phyloP scores from a whole-genome alignment of 805 yeast species.

The Tetrapisispora arboricola region DNA sequence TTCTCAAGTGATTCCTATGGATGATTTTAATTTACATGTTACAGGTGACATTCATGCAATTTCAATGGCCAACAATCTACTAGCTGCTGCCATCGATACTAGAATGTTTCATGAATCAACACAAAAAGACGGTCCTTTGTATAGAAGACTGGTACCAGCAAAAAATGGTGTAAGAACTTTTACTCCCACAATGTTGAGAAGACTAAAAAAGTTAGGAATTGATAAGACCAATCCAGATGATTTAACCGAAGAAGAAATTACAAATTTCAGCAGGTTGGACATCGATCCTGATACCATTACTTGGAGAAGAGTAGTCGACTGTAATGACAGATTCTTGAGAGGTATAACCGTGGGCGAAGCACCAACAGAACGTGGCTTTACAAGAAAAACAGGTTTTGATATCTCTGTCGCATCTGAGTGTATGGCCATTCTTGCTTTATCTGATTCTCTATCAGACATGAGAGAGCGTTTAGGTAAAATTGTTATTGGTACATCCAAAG shows the following conservation, averaged over 20 bases:
- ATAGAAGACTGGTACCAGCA: constrained; percentile 64
- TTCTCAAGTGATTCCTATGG: constrained; percentile 83
- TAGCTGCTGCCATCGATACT: constrained; percentile 81
- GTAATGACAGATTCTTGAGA: constrained; percentile 71
- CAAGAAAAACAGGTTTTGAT: constrained; percentile 69
- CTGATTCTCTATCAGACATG: constrained; percentile 60
- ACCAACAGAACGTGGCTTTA: constrained; percentile 67
- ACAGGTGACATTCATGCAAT: constrained; percentile 84
- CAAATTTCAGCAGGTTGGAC: constrained; percentile 56
- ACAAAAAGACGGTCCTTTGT: constrained; percentile 61
- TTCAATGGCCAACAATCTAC: constrained; percentile 67
- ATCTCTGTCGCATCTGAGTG: constrained; percentile 78
- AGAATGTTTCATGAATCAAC: constrained; percentile 78
- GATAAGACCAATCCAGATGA: constrained; percentile 61
- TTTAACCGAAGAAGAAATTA: constrained; percentile 57
- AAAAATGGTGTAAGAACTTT: constrained; percentile 62
- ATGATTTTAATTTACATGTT: constrained; percentile 76
- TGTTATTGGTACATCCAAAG: constrained; percentile 59
- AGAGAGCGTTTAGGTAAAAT: constrained; percentile 65
- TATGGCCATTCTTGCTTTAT: constrained; percentile 75
- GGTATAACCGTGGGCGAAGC: constrained; percentile 74
- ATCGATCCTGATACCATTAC: constrained; percentile 73
- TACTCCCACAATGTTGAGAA: constrained; percentile 55
- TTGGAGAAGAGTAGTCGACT: constrained; percentile 77
- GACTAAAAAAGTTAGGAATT: constrained; percentile 61